Evolutionary conservation across 208 protist genomes (phyloP).

Genomic region (Crithidia fasciculata): DNA sequence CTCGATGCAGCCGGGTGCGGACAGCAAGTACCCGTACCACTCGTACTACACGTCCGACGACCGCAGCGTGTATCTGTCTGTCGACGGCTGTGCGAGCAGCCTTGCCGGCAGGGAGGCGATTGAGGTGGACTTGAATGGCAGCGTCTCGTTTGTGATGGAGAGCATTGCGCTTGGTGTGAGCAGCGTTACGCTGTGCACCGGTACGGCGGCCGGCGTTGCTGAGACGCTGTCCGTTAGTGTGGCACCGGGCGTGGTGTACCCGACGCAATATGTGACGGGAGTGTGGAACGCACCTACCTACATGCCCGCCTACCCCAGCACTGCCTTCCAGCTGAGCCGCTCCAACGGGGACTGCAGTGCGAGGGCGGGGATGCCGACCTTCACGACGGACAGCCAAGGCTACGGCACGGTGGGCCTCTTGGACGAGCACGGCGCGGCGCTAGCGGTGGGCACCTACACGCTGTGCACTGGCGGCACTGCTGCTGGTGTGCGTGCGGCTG

Average conservation of each 20-base stretch:
- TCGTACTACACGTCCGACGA: conserved; percentile 37
- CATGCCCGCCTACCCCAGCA: conserved; percentile 48
- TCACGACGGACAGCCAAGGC: conserved; percentile 57
- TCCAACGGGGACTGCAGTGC: conserved; percentile 31
- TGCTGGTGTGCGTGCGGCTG: not conserved
- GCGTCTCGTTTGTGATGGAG: conserved; percentile 31
- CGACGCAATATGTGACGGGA: conserved; percentile 47
- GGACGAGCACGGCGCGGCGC: conserved; percentile 18
- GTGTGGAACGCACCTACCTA: conserved; percentile 37
- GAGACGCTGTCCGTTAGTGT: conserved; percentile 30
- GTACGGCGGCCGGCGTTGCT: conserved; percentile 42
- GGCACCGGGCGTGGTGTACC: conserved; percentile 46
- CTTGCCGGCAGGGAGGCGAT: conserved; percentile 28
- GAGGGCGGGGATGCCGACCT: conserved; percentile 33
- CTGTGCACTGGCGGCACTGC: conserved; percentile 44
- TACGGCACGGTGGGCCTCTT: conserved; percentile 47
- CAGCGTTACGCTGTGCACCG: conserved; percentile 45
- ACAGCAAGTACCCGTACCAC: conserved; percentile 39
- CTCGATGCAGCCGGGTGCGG: conserved; percentile 55
- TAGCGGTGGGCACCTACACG: conserved; percentile 58
- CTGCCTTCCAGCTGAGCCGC: conserved; percentile 48
- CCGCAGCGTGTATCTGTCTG: conserved; percentile 56
- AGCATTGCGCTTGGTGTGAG: conserved; percentile 27
- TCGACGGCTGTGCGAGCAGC: conserved; percentile 34
- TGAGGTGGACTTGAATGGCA: conserved; percentile 14